These are phyloP conservation scores for Cordyceps javanica DNA, from an alignment of 2,329 filamentous ascomycete species.

Conservation along the genomic window DNA sequence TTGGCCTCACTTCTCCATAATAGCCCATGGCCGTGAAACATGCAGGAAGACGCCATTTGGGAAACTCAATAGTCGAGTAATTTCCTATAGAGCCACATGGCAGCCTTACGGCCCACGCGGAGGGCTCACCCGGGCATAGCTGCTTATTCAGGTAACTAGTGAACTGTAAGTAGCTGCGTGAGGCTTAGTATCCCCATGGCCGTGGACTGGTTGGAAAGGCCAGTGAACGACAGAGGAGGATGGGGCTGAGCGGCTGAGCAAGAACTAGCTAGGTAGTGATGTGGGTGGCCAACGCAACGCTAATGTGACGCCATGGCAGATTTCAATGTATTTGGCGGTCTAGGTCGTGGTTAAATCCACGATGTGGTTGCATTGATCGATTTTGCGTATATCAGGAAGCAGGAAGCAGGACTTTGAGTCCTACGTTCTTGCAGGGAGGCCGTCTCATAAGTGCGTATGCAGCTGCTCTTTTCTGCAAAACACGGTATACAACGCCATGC, in stretches of 20 bases:
- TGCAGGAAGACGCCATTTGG: too few species aligned
- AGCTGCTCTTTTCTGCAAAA: too few species aligned
- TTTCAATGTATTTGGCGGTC: neutral
- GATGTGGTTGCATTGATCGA: neutral
- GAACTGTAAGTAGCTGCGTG: too few species aligned
- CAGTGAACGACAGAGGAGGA: neutral
- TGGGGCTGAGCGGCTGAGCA: conserved; percentile 9
- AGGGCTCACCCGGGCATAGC: neutral
- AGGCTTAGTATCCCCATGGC: neutral
- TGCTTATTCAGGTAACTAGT: too few species aligned
- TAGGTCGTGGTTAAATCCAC: too few species aligned
- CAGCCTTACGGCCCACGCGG: conserved; percentile 2
- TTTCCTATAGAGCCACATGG: neutral
- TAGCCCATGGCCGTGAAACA: too few species aligned
- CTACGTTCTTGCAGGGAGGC: too few species aligned
- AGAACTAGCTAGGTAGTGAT: too few species aligned
- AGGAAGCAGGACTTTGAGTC: neutral
- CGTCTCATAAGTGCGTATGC: too few species aligned
- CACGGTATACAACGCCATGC: neutral
- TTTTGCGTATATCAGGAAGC: neutral
- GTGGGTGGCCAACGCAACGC: neutral
- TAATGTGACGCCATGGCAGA: conserved; percentile 9
- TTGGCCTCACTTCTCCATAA: too few species aligned
- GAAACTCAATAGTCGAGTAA: neutral
- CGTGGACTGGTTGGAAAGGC: neutral